Conservation (phyloP, 140 eudicot genomes). For the Anethum foeniculum region DNA sequence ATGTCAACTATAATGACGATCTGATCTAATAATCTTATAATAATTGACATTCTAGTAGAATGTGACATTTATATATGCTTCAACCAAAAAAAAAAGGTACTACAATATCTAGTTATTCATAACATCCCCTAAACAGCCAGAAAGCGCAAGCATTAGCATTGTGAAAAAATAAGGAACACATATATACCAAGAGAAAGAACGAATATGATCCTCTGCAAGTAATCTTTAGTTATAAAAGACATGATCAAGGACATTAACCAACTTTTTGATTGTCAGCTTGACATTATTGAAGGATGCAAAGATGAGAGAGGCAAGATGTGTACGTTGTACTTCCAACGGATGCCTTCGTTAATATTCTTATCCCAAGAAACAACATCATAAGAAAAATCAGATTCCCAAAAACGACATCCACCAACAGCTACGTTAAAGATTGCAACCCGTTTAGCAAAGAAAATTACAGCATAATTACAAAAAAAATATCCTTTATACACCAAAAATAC, state of each 20-base stretch:
- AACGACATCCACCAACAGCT: slow-evolving; percentile 44
- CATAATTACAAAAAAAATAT: no score
- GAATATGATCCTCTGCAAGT: no score
- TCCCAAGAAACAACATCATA: slow-evolving; percentile 21
- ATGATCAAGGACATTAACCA: not conserved
- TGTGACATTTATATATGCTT: not conserved
- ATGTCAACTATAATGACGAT: not conserved
- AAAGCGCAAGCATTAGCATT: not conserved
- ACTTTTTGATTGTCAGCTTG: not conserved
- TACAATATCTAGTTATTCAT: not conserved
- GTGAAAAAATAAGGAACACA: not conserved
- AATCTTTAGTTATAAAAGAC: no score
- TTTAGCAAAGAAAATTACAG: not conserved
- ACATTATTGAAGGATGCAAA: not conserved
- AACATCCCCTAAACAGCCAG: not conserved
- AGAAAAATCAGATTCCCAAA: slow-evolving; percentile 40
- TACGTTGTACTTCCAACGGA: slow-evolving; percentile 32
- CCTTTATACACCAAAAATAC: no score
- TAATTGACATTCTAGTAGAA: not conserved
- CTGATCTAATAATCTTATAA: not conserved
- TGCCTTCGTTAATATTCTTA: slow-evolving; percentile 33
- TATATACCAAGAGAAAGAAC: no score
- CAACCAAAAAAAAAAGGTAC: no score
- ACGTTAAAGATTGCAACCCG: slow-evolving; percentile 17
- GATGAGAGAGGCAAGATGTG: not conserved